Base-by-base conservation (phyloP, 2,329 filamentous ascomycete genomes). In the Cladosporium sphaerospermum region DNA sequence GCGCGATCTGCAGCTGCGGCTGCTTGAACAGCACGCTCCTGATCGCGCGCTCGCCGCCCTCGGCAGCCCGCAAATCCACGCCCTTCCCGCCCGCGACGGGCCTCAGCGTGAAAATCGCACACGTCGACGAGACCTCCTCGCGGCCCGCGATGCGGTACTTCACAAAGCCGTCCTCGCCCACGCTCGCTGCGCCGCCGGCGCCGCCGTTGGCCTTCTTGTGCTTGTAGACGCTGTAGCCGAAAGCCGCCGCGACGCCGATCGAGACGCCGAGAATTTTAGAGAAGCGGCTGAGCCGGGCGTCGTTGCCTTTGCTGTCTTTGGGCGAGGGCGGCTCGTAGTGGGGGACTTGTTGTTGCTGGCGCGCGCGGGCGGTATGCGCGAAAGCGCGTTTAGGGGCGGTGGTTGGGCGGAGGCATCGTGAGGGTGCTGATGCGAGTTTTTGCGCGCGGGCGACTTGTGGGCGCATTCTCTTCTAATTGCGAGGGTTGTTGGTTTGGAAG, bases 11-110 rank as follows among this genome's bases (percentile, higher is more conserved):
- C 54, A 97, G 73, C 68, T 96, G 85, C 2, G 93, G 93, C 72
- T 97, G 93, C 73, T 95, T 96, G 65, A 96, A 83, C 73, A 96
- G 87, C 33, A 97, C 85, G 57, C 86, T 90, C 86, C 89, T 95
- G 40, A 95, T 78, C 4, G 87, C 86, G 53, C 80, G 76, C 45
- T 62, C 52, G 11, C 28, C 4, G 31, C 54, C 54, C 11, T 50
- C 39, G 54, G 16, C 58, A 14, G 36, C 56, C 40, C 54, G 54
- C 8, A 58, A 46, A 43, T 64, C 61, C 2, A 64, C 44, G 4
- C 50, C 42, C 4, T 45, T 51, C 1, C 36, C 8, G 11, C 32
- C 45, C 2, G 45, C 34, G 2, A 60, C 54, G 10, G 82, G 75
- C 23, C 71, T 71, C 23, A 91, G 69, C 8, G 83, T 85, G 59